These are phyloP conservation scores for Aristolochia californica DNA, from an alignment of 164 flowering plant genomes.

Conservation along the genomic window DNA sequence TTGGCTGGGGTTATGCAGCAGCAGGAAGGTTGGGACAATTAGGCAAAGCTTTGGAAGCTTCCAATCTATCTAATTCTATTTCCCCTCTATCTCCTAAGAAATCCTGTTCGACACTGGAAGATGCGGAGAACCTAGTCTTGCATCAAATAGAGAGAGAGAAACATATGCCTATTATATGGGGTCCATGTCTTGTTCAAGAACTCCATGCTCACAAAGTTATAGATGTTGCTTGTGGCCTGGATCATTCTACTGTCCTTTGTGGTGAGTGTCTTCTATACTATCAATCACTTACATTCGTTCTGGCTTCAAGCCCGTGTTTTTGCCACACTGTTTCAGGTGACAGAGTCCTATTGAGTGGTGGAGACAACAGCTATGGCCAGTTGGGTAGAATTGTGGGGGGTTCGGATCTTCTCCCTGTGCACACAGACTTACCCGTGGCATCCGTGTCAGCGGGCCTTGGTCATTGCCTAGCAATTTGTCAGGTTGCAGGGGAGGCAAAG, in stretches of 20 bases:
- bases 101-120: too few relatives aligned
- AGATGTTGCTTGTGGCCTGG: slow-evolving; percentile 85
- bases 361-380: slow-evolving; percentile 78
- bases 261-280: too few relatives aligned
- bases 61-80: slow-evolving; percentile 22
- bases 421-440: slow-evolving; percentile 23
- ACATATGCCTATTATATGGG: slow-evolving; percentile 84
- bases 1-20: slow-evolving; percentile 89
- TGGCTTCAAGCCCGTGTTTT: not conserved
- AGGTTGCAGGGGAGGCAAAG: slow-evolving; percentile 12
- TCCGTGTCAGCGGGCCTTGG: slow-evolving; percentile 74
- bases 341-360: too few relatives aligned
- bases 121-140: too few relatives aligned
- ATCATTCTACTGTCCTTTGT: slow-evolving; percentile 57
- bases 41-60: slow-evolving; percentile 26
- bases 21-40: slow-evolving; percentile 78
- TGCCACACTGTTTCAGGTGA: too few relatives aligned
- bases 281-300: too few relatives aligned
- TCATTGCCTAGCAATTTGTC: slow-evolving; percentile 69
- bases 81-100: not conserved
- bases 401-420: slow-evolving; percentile 39
- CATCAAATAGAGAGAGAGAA: slow-evolving; percentile 71
- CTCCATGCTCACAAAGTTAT: slow-evolving; percentile 31
- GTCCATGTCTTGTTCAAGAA: slow-evolving; percentile 59
- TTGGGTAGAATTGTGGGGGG: slow-evolving; percentile 49